These are phyloP conservation scores for Pyricularia sp. DNA, from an alignment of 2,329 filamentous ascomycete species.

Conservation along the genomic window DNA sequence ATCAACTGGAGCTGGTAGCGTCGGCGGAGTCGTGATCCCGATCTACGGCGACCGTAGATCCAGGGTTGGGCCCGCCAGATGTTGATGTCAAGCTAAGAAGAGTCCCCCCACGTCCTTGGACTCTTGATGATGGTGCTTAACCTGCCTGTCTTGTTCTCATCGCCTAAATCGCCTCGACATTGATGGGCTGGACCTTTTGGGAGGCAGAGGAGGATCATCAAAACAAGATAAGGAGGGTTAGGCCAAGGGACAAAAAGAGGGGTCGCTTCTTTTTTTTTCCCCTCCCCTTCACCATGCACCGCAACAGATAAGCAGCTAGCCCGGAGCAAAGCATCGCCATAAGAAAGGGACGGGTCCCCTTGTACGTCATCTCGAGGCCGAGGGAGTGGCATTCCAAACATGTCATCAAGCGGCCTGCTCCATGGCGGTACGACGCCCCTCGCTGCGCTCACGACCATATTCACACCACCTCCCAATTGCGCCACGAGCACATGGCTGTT, in stretches of 20 bases:
- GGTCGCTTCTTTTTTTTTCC: neutral
- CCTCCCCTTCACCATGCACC: neutral
- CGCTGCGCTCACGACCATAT: slow-evolving; percentile 26
- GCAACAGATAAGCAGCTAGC: neutral
- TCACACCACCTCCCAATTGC: slow-evolving; percentile 22
- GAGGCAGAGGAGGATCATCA: neutral
- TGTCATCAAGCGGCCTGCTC: neutral
- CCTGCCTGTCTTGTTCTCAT: neutral
- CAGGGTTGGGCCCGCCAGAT: neutral
- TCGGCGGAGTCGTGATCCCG: neutral
- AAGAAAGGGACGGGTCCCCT: neutral
- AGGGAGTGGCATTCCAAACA: neutral
- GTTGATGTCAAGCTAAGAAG: neutral
- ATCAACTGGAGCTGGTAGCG: neutral
- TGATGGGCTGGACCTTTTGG: neutral
- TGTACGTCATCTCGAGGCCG: neutral
- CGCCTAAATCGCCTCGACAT: neutral
- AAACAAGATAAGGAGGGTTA: neutral
- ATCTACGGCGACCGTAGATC: neutral
- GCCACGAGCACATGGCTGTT: slow-evolving; percentile 24
- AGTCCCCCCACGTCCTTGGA: neutral
- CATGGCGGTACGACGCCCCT: slow-evolving; percentile 18
- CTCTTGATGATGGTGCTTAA: neutral
- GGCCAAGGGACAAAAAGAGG: neutral
- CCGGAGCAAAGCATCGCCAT: neutral